Base-by-base conservation (phyloP, 2,329 filamentous ascomycete species). In the Scorias spongiosa region DNA sequence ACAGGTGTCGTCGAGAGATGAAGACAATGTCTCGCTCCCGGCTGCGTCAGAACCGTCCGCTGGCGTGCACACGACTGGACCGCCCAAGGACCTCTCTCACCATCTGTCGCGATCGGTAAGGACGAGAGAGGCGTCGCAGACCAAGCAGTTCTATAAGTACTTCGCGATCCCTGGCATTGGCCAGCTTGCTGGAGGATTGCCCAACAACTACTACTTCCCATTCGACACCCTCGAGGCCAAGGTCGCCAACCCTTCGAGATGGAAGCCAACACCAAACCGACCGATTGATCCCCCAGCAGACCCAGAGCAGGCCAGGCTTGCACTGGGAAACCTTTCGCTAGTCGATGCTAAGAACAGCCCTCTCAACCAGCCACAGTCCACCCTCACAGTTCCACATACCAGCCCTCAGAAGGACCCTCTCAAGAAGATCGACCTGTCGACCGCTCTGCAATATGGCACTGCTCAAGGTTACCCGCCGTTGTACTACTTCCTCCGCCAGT, bases 171-270 rank as follows among this genome's bases (percentile, higher is more conserved):
- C 76, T 0, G 74, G 74, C 30, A 76, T 79, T 51, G 72, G 69
- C 12, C 77, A 80, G 54, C 59, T 79, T 32, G 75, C 76, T 10
- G 75, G 75, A 55, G 75, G 75, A 47, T 74, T 93, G 17, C 88
- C 88, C 12, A 81, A 91, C 62, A 70, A 80, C 34, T 74, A 74
- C 46, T 85, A 85, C 65, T 95, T 95, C 57, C 88, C 88, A 8
- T 94, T 83, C 63, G 87, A 95, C 55, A 91, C 86, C 1, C 76
- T 95, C 49, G 85, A 93, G 63, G 84, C 87, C 36, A 78, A 81
- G 51, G 76, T 81, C 48, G 84, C 85, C 29, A 74, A 76, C 48
- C 80, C 85, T 7, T 69, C 81, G 50, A 76, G 87, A 61, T 91
- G 83, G 71, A 71, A 74, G 29, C 81, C 81, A 1, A 79, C 80